Percentiles rank a stretch among this genome's conserved stretches.
Evolutionary conservation across 2,329 filamentous ascomycete species (phyloP).

Genomic region (Monilinia vaccinii-corymbosi): DNA sequence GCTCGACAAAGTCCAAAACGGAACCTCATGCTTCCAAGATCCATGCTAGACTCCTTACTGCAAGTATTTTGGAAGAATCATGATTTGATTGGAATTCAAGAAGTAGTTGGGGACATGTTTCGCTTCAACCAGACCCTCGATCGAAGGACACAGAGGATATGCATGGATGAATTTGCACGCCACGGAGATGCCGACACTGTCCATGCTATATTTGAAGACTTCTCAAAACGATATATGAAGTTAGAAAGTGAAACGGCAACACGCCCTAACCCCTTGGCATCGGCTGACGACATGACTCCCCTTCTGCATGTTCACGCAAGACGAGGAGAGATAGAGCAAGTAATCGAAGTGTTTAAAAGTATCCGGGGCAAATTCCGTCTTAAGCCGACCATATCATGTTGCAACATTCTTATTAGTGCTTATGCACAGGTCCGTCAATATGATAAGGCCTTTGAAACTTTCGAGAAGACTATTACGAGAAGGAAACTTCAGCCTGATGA

Average conservation of each 20-base stretch:
- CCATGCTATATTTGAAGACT: slow-evolving; percentile 36
- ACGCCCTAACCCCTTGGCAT: slow-evolving; percentile 1
- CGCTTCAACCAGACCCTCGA: slow-evolving; percentile 25
- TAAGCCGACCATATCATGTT: slow-evolving; percentile 50
- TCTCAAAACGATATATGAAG: slow-evolving; percentile 15
- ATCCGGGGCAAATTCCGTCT: slow-evolving; percentile 48
- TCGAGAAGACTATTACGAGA: slow-evolving; percentile 47
- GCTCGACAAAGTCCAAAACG: slow-evolving; percentile 13
- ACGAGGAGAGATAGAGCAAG: slow-evolving; percentile 52
- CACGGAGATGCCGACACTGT: slow-evolving; percentile 38
- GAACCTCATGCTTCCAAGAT: slow-evolving; percentile 13
- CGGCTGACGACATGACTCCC: slow-evolving; percentile 35
- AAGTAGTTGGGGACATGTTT: slow-evolving; percentile 32
- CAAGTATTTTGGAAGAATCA: slow-evolving; percentile 26
- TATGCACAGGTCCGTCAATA: slow-evolving; percentile 59
- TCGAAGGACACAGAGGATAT: slow-evolving; percentile 28
- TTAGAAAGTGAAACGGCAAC: background rate
- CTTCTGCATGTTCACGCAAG: slow-evolving; percentile 65
- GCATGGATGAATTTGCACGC: slow-evolving; percentile 34
- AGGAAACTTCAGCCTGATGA: slow-evolving; percentile 44
- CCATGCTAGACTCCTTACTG: slow-evolving; percentile 26
- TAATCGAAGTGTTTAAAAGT: slow-evolving; percentile 52
- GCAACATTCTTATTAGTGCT: slow-evolving; percentile 71
- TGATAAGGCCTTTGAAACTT: slow-evolving; percentile 53
- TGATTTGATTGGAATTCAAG: slow-evolving; percentile 30